Evolutionary conservation across 805 yeast genomes (phyloP), one percentile per base, ranked within the genome.

Genomic region (Millerozyma miso): DNA sequence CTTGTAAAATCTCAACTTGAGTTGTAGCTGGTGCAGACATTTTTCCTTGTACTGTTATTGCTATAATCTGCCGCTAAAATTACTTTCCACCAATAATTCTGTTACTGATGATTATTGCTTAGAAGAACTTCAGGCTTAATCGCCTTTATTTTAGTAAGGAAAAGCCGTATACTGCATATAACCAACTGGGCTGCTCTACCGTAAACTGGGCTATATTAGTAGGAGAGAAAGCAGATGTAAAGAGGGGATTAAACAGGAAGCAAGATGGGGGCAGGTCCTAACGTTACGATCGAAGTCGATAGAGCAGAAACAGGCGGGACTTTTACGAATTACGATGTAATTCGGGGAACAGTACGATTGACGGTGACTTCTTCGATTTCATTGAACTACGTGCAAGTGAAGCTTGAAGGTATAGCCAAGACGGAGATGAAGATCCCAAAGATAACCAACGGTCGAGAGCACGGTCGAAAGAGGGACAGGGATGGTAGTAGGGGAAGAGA

Each of bases 351-450:
- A 3, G 72, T 77, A 1, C 49, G 52, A 12, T 57, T 77, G 40
- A 58, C 58, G 13, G 73, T 68, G 4, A 58, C 68, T 7, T 56
- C 66, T 2, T 67, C 77, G 8, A 60, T 74, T n/a, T 53, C 74
- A 1, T 57, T 79, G 31, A 68, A 68, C 33, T 65, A 65, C 47
- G 71, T 79, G 32, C 76, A 72, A 46, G 80, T 77, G 35, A 77
- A 78, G 49, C 58, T 78, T 13, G 76, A 76, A 49, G 84, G 82
- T 1, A 55, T 73, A 1, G 57, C 79, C 8, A 56, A 54, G 32
- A 60, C 80, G 0, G 59, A 56, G 38, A 45, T 77, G 15, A 49
- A 46, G 8, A 51, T 71, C 1, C 68, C 72, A 0, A 6, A 43
- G 38, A 46, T 33, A 13, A 32, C 38, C 26, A 32, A 35, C 19